Evolutionary conservation across 2,329 filamentous ascomycete genomes (phyloP).

Genomic region (Pseudocercospora ulei): DNA sequence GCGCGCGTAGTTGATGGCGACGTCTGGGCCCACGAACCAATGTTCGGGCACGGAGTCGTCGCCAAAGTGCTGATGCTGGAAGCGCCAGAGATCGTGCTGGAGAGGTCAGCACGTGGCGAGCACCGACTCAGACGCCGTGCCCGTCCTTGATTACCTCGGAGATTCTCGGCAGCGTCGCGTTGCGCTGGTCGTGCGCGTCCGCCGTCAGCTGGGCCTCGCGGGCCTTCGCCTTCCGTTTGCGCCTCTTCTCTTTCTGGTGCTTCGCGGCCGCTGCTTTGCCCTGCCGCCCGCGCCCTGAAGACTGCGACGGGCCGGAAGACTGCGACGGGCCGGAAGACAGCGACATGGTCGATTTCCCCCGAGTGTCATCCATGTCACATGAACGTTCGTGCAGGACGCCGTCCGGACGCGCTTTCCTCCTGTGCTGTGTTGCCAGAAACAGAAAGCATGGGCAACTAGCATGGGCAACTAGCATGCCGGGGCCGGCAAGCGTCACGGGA

Average conservation of each 20-base stretch:
- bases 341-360: too few relatives aligned
- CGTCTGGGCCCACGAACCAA: slow-evolving; percentile 30
- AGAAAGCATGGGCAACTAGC: too few relatives aligned
- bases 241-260: slow-evolving; percentile 11
- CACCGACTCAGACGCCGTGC: neutral
- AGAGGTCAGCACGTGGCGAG: slow-evolving; percentile 31
- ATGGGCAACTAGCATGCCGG: too few relatives aligned
- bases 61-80: slow-evolving; percentile 40
- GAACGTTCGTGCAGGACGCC: too few relatives aligned
- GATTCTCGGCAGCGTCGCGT: slow-evolving; percentile 21
- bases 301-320: slow-evolving; percentile 1
- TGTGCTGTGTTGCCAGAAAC: too few relatives aligned
- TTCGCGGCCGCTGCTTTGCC: slow-evolving; percentile 3
- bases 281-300: slow-evolving; percentile 6
- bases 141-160: slow-evolving; percentile 28
- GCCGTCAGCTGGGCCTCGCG: slow-evolving; percentile 14
- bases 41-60: slow-evolving; percentile 33
- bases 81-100: slow-evolving; percentile 39
- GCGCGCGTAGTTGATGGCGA: slow-evolving; percentile 29
- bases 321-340: neutral
- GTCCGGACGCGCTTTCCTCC: too few relatives aligned
- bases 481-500: too few relatives aligned
- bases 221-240: slow-evolving; percentile 10
- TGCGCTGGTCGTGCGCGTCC: slow-evolving; percentile 17
- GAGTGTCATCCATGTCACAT: too few relatives aligned